These are phyloP conservation scores for Aspergillaceae sp. DNA, from an alignment of 2,329 filamentous ascomycete species.

Conservation along the genomic window DNA sequence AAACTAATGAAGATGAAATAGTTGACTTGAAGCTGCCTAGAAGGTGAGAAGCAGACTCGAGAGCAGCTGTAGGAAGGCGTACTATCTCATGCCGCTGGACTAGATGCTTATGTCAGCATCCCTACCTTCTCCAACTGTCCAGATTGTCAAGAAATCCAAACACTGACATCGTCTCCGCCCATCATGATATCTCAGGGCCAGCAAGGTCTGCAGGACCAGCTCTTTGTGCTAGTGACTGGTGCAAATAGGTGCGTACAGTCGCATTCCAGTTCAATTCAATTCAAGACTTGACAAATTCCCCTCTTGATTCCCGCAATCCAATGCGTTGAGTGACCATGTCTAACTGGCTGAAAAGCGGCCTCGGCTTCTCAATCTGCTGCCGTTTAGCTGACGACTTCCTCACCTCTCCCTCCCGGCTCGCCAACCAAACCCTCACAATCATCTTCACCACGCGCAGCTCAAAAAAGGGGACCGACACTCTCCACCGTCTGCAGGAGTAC, in stretches of 20 bases:
- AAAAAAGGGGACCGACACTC: conserved; percentile 65
- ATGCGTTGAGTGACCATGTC: background rate
- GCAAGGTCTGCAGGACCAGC: conserved; percentile 14
- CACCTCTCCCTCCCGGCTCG: conserved; percentile 50
- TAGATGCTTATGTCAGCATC: too few species aligned
- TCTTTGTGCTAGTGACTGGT: conserved; percentile 64
- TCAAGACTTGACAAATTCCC: background rate
- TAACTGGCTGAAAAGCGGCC: conserved; percentile 52
- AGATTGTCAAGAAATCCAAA: background rate
- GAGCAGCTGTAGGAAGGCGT: too few species aligned
- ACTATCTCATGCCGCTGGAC: too few species aligned
- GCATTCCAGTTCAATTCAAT: too few species aligned
- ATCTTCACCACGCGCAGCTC: conserved; percentile 74
- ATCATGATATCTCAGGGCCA: conserved; percentile 8
- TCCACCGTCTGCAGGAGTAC: conserved; percentile 55
- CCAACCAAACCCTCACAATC: conserved; percentile 60
- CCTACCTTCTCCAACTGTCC: background rate
- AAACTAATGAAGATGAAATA: too few species aligned
- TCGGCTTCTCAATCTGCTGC: conserved; percentile 74
- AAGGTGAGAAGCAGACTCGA: too few species aligned
- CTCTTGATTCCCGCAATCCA: background rate
- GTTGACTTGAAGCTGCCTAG: too few species aligned
- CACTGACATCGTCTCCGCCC: background rate
- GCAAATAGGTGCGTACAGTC: conserved; percentile 63
- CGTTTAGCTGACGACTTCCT: conserved; percentile 89